Conservation (phyloP, 306 rosid genomes). For the Biancaea sappan region DNA sequence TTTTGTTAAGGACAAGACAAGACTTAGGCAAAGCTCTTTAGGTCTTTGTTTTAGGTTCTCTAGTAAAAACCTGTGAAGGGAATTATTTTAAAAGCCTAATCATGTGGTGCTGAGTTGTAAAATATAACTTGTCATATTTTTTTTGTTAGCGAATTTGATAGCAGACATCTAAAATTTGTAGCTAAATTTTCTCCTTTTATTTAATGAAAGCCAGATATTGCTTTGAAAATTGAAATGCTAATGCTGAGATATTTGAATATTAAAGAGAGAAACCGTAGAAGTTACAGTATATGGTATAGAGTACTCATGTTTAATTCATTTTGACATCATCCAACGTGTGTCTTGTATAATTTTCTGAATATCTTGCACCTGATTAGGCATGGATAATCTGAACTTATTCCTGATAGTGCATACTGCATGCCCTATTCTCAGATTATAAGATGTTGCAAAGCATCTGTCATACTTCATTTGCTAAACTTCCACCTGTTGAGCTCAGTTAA, state of each 20-base stretch:
- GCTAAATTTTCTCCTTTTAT: neutral
- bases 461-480: neutral
- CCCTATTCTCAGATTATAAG: slow-evolving; percentile 16
- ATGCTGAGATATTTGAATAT: neutral
- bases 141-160: neutral
- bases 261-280: neutral
- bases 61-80: neutral
- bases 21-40: neutral
- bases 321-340: neutral
- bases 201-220: neutral
- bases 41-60: neutral
- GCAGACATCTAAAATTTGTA: neutral
- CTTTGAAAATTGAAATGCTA: neutral
- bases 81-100: neutral
- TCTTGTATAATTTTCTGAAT: neutral
- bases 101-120: neutral
- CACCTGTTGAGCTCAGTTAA: neutral
- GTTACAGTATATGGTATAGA: neutral
- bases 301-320: neutral
- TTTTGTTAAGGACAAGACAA: neutral
- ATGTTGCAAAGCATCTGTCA: neutral
- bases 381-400: slow-evolving; percentile 2
- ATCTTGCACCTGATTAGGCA: neutral
- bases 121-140: neutral
- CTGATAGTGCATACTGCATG: slow-evolving; percentile 7